These are phyloP conservation scores for Colletotrichum theobromicola DNA, from an alignment of 2,329 filamentous ascomycete genomes.

Conservation along the genomic window DNA sequence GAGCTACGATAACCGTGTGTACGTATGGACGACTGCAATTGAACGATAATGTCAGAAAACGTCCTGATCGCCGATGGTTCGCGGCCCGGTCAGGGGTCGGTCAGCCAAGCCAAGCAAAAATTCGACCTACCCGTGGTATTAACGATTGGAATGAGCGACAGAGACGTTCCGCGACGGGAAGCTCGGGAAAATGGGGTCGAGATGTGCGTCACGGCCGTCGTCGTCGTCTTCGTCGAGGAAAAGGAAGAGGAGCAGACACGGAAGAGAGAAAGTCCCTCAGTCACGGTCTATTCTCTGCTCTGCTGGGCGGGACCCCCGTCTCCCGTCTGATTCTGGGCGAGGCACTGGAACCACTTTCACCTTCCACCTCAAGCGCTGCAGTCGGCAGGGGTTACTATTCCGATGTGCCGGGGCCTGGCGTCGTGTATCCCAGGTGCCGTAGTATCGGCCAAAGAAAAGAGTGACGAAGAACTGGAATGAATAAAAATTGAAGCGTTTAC, in stretches of 20 bases:
- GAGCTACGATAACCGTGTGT: not conserved
- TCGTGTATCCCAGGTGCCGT: not conserved
- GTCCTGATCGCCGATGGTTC: not conserved
- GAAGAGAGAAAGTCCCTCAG: not conserved
- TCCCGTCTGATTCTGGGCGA: not conserved
- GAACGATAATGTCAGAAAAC: not conserved
- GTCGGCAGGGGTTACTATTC: not conserved
- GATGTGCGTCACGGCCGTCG: not conserved
- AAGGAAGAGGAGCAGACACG: not conserved
- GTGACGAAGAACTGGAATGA: not conserved
- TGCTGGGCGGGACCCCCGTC: not conserved
- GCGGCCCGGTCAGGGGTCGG: not conserved
- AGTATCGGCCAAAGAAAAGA: not conserved
- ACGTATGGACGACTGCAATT: not conserved
- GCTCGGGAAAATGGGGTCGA: not conserved
- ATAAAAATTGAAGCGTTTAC: not conserved
- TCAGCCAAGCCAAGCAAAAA: not conserved
- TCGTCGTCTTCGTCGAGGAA: not conserved
- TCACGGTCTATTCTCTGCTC: not conserved
- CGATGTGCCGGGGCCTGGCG: not conserved
- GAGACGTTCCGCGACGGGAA: conserved; percentile 9
- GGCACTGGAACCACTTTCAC: conserved; percentile 6
- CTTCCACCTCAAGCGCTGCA: not conserved
- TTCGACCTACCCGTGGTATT: not conserved
- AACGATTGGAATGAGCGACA: conserved; percentile 13